Conservation (phyloP, 768 basidiomycete genomes). For the Phylloporus arenicola region DNA sequence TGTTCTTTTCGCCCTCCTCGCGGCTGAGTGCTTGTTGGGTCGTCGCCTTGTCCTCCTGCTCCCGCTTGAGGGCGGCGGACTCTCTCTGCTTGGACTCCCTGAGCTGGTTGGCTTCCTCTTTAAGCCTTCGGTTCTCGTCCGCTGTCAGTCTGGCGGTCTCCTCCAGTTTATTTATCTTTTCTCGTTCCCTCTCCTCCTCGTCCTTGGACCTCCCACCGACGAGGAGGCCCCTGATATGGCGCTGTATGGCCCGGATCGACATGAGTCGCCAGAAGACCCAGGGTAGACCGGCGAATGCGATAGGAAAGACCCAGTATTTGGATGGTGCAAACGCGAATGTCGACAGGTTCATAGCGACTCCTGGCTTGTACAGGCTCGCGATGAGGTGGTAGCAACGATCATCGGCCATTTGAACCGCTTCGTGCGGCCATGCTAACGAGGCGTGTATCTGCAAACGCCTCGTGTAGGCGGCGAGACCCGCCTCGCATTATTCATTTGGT, state of each 20-base stretch:
- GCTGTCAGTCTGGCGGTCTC: neutral
- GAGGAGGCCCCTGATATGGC: neutral
- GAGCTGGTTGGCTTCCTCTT: slow-evolving; percentile 15
- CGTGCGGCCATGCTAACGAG: slow-evolving; percentile 23
- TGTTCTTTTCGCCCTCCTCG: slow-evolving; percentile 20
- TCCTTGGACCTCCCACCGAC: slow-evolving; percentile 11
- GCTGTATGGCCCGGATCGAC: neutral
- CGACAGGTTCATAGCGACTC: slow-evolving; percentile 26
- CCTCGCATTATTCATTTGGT: too few species aligned
- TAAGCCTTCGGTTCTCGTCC: slow-evolving; percentile 18
- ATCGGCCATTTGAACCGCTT: slow-evolving; percentile 25
- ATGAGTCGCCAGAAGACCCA: slow-evolving; percentile 18
- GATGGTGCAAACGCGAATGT: slow-evolving; percentile 25
- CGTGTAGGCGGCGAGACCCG: slow-evolving; percentile 5
- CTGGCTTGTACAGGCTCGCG: slow-evolving; percentile 4
- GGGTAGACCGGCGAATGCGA: slow-evolving; percentile 27
- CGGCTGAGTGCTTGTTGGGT: slow-evolving; percentile 17
- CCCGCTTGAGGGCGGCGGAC: slow-evolving; percentile 8
- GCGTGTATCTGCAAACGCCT: slow-evolving; percentile 18
- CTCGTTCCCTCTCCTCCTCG: slow-evolving; percentile 16
- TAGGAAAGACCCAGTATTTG: slow-evolving; percentile 24
- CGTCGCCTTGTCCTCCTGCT: slow-evolving; percentile 12
- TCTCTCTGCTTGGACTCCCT: slow-evolving; percentile 8
- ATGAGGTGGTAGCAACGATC: slow-evolving; percentile 9
- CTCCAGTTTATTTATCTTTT: slow-evolving; percentile 16